Base-by-base conservation (phyloP, 1,139 yeast genomes). In the Scheffersomyces parashehatae region DNA sequence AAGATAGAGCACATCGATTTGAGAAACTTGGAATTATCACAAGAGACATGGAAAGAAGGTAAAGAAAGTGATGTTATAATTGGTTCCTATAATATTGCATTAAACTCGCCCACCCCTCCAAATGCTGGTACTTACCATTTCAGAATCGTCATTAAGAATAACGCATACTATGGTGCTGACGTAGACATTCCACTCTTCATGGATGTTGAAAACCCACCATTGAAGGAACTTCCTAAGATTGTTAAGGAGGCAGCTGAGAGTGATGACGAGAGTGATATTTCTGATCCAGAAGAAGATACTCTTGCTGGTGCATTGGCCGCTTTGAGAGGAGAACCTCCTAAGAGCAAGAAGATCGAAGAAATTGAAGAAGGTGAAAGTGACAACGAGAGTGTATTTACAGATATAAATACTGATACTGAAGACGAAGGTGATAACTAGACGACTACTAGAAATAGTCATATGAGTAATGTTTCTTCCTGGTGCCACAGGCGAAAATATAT, bases 1-100 rank as follows among this genome's bases (percentile, higher is more conserved):
- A 68, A 67, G 35, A 59, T 89, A 47, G 77, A 78, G 36, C 77
- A 79, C 46, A 68, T 76, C 29, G 83, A 81, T 49, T 67, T 82
- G 46, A 67, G 75, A 35, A 86, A 87, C 63, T 68, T 86, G 56
- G 59, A 63, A 11, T 66, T 85, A 44, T 59, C 77, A 8, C 80
- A 76, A 50, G 79, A 77, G 39, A 54, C 65, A 39, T 74, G 77
- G 77, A 58, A 56, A 7, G 73, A 76, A 42, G 82, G 77, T 38
- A 62, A 67, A 15, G 75, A 78, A 14, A 69, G 70, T 12, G 73
- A 73, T 13, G 79, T 87, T 47, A 66, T 65, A 3, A 70, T 88
- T 42, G 82, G 89, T 42, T 82, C 91, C 1, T 83, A 88, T 58
- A 89, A 87, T 62, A 71, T 90, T 42, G 89, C 85, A 51, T 65